Evolutionary conservation across 2,329 filamentous ascomycete species (phyloP).

Genomic region (Aureobasidium mangrovei): DNA sequence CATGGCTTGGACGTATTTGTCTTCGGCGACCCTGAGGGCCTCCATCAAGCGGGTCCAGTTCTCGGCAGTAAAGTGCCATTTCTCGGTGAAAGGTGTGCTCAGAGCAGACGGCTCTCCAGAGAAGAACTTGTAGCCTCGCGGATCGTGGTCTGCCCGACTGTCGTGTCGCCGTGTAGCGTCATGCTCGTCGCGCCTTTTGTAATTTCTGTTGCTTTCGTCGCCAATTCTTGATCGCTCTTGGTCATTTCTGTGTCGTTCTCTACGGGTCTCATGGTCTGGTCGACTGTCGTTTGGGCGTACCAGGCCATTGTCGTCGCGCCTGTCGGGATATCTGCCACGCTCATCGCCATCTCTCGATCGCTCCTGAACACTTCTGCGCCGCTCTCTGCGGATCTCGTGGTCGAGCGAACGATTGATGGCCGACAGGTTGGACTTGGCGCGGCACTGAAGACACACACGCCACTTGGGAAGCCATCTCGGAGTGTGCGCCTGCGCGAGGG

Average conservation of each 20-base stretch:
- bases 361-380: neutral
- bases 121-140: neutral
- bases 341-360: neutral
- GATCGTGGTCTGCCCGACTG: neutral
- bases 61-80: neutral
- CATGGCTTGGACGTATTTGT: neutral
- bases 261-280: neutral
- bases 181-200: neutral
- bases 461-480: neutral
- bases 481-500: slow-evolving; percentile 5
- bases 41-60: neutral
- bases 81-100: neutral
- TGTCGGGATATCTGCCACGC: neutral
- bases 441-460: slow-evolving; percentile 17
- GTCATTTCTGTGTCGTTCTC: no score
- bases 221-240: no score
- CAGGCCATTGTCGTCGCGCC: neutral
- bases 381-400: neutral
- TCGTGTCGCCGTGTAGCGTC: neutral
- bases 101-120: neutral
- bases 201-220: no score
- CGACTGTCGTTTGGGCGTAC: neutral
- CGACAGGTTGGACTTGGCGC: slow-evolving; percentile 52
- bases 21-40: neutral
- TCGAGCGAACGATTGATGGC: slow-evolving; percentile 49